phyloP scores from a whole-genome alignment of 192 early-diverging fungal species.

The Umbelopsis sp. region DNA sequence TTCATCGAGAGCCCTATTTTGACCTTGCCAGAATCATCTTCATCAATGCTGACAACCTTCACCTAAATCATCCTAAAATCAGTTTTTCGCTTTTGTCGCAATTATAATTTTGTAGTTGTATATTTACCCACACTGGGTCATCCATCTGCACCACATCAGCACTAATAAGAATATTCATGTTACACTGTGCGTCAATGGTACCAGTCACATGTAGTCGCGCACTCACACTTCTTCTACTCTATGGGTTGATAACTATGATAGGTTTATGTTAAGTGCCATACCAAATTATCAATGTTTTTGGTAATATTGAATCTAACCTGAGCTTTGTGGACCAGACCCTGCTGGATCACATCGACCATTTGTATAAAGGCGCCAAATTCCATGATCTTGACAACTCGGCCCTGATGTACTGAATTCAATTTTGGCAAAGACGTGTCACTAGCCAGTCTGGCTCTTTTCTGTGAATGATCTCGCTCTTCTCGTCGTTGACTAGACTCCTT shows the following conservation, averaged over 20 bases:
- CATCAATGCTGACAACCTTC: slow-evolving; percentile 43
- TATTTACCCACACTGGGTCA: slow-evolving; percentile 47
- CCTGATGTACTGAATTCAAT: slow-evolving; percentile 46
- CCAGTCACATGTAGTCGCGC: not conserved
- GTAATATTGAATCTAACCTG: slow-evolving; percentile 13
- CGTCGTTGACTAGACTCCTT: slow-evolving; percentile 19
- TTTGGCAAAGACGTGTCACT: slow-evolving; percentile 36
- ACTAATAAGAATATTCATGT: not conserved
- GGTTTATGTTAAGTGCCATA: not conserved
- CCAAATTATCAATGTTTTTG: not conserved
- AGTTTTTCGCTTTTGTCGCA: not conserved
- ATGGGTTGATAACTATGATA: slow-evolving; percentile 29
- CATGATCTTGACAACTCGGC: slow-evolving; percentile 33
- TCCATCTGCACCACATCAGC: slow-evolving; percentile 41
- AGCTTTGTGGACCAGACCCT: slow-evolving; percentile 43
- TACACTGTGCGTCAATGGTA: not conserved
- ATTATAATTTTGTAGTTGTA: not conserved
- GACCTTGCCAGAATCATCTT: slow-evolving; percentile 27
- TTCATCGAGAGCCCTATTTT: slow-evolving; percentile 51
- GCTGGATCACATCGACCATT: slow-evolving; percentile 31
- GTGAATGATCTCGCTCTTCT: not conserved
- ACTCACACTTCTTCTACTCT: slow-evolving; percentile 37
- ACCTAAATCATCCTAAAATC: slow-evolving; percentile 33
- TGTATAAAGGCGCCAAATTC: slow-evolving; percentile 49
- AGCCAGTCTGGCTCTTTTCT: not conserved